These are phyloP conservation scores for Malus sieversii DNA, from an alignment of 306 rosid species.

Conservation along the genomic window DNA sequence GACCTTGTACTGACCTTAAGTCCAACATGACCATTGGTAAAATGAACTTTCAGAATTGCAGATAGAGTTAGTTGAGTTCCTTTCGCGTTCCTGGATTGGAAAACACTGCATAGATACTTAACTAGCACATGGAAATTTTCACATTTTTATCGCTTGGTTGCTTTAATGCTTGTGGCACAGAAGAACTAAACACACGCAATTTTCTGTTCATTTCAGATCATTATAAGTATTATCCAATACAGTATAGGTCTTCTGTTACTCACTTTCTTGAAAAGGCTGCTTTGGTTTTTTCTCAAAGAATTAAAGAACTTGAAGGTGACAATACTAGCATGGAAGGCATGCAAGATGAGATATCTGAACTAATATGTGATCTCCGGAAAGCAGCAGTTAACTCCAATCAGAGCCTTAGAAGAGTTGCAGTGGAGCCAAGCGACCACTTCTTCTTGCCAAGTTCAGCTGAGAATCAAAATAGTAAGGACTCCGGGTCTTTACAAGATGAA, in stretches of 20 bases:
- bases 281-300: slow-evolving; percentile 38
- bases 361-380: slow-evolving; percentile 61
- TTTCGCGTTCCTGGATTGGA: not conserved
- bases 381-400: slow-evolving; percentile 59
- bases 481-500: slow-evolving; percentile 31
- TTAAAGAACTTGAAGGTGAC: slow-evolving; percentile 35
- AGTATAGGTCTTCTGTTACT: slow-evolving; percentile 53
- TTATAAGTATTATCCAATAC: slow-evolving; percentile 47
- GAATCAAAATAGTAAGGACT: slow-evolving; percentile 22
- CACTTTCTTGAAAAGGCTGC: slow-evolving; percentile 51
- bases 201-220: slow-evolving; percentile 37
- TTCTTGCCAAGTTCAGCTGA: slow-evolving; percentile 56
- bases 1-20: too few species aligned
- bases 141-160: not conserved
- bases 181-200: not conserved
- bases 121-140: not conserved
- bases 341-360: slow-evolving; percentile 52
- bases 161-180: not conserved
- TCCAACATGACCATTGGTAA: too few species aligned
- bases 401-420: slow-evolving; percentile 62
- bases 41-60: not conserved
- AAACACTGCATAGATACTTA: not conserved
- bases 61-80: not conserved
- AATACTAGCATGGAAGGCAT: slow-evolving; percentile 31
- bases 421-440: slow-evolving; percentile 58